Evolutionary conservation across 371 early-diverging fungal genomes (phyloP).

Genomic region (Ordospora colligata): DNA sequence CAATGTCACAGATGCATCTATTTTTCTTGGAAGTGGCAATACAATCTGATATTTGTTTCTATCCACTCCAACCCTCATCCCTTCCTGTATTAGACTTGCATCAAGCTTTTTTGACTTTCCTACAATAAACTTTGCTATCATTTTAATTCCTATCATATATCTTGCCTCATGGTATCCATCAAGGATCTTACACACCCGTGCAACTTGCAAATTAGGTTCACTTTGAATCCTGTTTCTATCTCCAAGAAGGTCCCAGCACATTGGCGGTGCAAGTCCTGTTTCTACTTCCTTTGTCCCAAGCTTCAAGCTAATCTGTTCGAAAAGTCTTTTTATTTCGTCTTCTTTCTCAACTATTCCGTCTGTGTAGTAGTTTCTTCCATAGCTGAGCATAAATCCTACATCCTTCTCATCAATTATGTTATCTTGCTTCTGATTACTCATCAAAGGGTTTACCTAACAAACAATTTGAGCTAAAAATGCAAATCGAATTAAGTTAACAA

Average conservation of each 20-base stretch:
- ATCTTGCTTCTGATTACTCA: not conserved
- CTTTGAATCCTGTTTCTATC: constrained; percentile 88
- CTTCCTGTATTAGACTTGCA: constrained; percentile 93
- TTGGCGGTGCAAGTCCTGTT: constrained; percentile 95
- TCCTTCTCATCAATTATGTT: constrained; percentile 47
- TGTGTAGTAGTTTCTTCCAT: constrained; percentile 60
- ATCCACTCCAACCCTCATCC: constrained; percentile 97
- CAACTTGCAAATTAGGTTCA: constrained; percentile 86
- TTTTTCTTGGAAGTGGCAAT: constrained; percentile 94
- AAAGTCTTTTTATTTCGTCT: constrained; percentile 46
- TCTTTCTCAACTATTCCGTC: constrained; percentile 56
- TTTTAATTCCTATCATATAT: constrained; percentile 94
- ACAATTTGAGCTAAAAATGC: not conserved
- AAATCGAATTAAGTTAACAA: too few relatives aligned
- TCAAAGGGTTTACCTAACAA: not conserved
- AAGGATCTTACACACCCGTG: constrained; percentile 55
- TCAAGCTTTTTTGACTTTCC: constrained; percentile 85
- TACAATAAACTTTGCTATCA: constrained; percentile 98
- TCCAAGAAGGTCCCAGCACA: constrained; percentile 92
- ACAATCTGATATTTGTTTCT: constrained; percentile 96
- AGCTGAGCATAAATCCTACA: constrained; percentile 53
- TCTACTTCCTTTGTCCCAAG: constrained; percentile 84
- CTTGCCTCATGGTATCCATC: constrained; percentile 68
- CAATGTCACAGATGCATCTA: constrained; percentile 97
- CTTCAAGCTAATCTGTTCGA: constrained; percentile 56